Evolutionary conservation across 2,329 filamentous ascomycete genomes (phyloP), one percentile per base, ranked within the genome.

Genomic region (Cercospora brassicicola): DNA sequence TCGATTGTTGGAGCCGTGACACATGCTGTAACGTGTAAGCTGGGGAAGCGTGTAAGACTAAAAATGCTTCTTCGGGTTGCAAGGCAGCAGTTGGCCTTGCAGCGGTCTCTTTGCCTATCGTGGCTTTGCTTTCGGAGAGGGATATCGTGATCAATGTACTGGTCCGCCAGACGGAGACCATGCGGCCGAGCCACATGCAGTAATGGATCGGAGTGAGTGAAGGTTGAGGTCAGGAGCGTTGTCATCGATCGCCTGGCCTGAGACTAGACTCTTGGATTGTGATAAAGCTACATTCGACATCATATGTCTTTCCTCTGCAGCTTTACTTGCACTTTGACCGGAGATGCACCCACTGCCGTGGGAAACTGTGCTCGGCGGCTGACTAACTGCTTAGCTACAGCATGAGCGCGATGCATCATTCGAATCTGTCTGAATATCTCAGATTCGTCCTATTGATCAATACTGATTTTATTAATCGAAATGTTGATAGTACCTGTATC

Each of bases 11-110:
- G 55, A 59, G 55, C 55, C 55, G 55, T 23, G 31, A 23, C 55
- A 59, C 55, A 59, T 36, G 30, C 48, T 55, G 48, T 55, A 26
- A 55, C 48, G 48, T 55, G 48, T 55, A 55, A 55, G 23, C 48
- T 55, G 7, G 23, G 48, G 11, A 18, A 55, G 23, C 20, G 23
- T 55, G 48, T 15, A n/a, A 53, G 4, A 4, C 20, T 55, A 30
- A 20, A 48, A 48, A 10, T 20, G 42, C 0, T 45, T n/a, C 0
- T n/a, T 45, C 39, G 45, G 20, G 20, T 33, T 51, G 45, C 13
- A 15, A 26, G 45, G 20, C 18, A 51, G 26, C 20, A 11, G 11
- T 28, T 23, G 20, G 13, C 48, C 48, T 55, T 55, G 48, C 48
- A 55, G 48, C 48, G 48, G 48, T 2, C 11, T 9, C 2, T 28